A percentile compares a stretch with the other conserved stretches of the same genome.
Evolutionary conservation across 331 rosid genomes (phyloP).

Genomic region (Cydonia oblonga): DNA sequence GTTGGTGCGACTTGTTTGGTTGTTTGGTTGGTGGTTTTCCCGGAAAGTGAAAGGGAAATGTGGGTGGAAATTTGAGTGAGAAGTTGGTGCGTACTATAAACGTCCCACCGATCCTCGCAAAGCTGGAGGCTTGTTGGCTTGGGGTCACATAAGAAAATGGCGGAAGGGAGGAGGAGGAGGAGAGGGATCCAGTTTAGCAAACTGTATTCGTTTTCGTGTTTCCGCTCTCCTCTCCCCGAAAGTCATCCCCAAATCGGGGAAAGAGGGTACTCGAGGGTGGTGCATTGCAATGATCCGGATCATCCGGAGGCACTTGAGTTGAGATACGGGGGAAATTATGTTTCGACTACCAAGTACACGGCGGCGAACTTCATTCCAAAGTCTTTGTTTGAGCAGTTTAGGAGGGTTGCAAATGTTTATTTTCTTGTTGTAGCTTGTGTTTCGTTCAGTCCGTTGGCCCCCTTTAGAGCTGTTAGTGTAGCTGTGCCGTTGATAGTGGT

Average conservation of each 20-base stretch:
- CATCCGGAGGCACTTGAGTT: slow-evolving; percentile 36
- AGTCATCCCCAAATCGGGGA: slow-evolving; percentile 56
- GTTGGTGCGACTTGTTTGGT: slow-evolving; percentile 11
- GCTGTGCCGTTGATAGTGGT: slow-evolving; percentile 54
- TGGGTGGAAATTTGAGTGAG: background rate
- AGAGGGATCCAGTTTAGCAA: slow-evolving; percentile 55
- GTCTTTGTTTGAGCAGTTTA: slow-evolving; percentile 77
- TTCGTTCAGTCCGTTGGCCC: slow-evolving; percentile 75
- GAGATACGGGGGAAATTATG: slow-evolving; percentile 57
- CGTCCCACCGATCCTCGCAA: no score
- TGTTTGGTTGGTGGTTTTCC: slow-evolving; percentile 17
- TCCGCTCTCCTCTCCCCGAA: slow-evolving; percentile 25
- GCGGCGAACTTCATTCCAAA: slow-evolving; percentile 61
- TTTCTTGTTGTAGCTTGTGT: slow-evolving; percentile 72
- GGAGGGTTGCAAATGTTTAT: slow-evolving; percentile 79
- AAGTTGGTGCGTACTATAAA: background rate
- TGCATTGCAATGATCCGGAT: slow-evolving; percentile 54
- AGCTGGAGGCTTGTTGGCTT: no score
- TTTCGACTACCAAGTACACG: slow-evolving; percentile 71
- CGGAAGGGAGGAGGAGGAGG: slow-evolving; percentile 33
- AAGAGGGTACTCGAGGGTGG: slow-evolving; percentile 58
- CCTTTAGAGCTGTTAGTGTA: slow-evolving; percentile 48
- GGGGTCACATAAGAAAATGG: slow-evolving; percentile 21
- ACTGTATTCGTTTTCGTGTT: slow-evolving; percentile 54
- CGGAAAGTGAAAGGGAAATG: slow-evolving; percentile 14